Conservation (phyloP, 495 filamentous ascomycete species). For the Ramalina intermedia region DNA sequence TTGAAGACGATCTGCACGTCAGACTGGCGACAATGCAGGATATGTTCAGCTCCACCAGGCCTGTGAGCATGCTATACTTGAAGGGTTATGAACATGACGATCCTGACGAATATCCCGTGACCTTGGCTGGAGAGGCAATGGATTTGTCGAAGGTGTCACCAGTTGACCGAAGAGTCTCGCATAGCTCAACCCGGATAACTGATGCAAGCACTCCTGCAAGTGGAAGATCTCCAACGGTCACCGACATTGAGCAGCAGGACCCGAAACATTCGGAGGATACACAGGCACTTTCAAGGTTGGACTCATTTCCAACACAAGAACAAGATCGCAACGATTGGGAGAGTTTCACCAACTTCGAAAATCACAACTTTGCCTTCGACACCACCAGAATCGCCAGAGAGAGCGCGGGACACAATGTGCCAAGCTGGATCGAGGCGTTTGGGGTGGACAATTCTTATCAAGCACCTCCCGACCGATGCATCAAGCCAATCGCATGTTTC, state of each 20-base stretch:
- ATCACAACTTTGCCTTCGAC: constrained; percentile 13
- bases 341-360: constrained; percentile 35
- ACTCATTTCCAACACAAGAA: background rate
- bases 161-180: constrained; percentile 34
- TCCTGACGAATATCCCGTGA: constrained; percentile 73
- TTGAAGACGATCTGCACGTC: constrained; percentile 78
- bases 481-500: constrained; percentile 79
- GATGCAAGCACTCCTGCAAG: background rate
- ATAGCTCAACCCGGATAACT: constrained; percentile 43
- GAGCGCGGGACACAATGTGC: constrained; percentile 34
- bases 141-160: constrained; percentile 43
- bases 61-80: constrained; percentile 72
- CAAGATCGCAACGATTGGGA: constrained; percentile 36
- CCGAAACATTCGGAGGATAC: background rate
- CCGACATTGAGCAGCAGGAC: background rate
- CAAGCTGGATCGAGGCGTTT: constrained; percentile 80
- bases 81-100: constrained; percentile 76
- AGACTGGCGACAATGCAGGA: constrained; percentile 78
- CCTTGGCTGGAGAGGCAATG: constrained; percentile 51
- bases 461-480: constrained; percentile 54
- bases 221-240: background rate
- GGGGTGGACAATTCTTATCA: constrained; percentile 78
- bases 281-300: constrained; percentile 3
- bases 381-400: constrained; percentile 32
- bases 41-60: constrained; percentile 88